phyloP scores from a whole-genome alignment of 495 filamentous ascomycete genomes.

The Pyrenula massariospora region DNA sequence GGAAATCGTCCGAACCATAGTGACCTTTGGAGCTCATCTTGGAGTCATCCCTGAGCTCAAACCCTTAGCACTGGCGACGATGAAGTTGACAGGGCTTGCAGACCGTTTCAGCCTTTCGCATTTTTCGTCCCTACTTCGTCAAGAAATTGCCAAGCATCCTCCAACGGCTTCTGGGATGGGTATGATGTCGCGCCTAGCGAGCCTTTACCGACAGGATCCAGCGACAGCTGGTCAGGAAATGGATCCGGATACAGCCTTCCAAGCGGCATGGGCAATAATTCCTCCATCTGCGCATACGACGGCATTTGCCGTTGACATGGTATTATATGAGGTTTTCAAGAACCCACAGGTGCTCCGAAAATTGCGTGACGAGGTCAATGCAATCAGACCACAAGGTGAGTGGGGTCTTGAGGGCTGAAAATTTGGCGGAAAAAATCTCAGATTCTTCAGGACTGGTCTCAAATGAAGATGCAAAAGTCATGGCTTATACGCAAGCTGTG shows the following conservation, averaged over 20 bases:
- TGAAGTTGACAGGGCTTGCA: neutral
- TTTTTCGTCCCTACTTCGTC: neutral
- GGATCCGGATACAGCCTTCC: neutral
- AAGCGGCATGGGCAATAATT: neutral
- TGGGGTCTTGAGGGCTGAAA: neutral
- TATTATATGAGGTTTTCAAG: neutral
- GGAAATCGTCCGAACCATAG: neutral
- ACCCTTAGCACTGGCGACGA: neutral
- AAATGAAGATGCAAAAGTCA: slow-evolving; percentile 30
- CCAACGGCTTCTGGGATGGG: neutral
- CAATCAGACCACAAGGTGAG: neutral
- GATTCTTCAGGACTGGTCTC: slow-evolving; percentile 9
- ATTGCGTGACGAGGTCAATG: neutral
- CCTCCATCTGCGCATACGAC: neutral
- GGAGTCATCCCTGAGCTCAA: slow-evolving; percentile 28
- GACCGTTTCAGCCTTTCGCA: neutral
- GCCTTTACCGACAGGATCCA: neutral
- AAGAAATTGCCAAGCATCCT: neutral
- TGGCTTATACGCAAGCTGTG: slow-evolving; percentile 47
- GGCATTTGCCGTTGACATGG: neutral
- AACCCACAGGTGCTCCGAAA: neutral
- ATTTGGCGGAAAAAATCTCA: neutral
- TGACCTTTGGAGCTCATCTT: slow-evolving; percentile 11
- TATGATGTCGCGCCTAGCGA: neutral
- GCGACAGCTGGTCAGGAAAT: neutral